Base-by-base conservation (phyloP, 371 early-diverging fungal genomes). In the Saksenaea oblongispora region DNA sequence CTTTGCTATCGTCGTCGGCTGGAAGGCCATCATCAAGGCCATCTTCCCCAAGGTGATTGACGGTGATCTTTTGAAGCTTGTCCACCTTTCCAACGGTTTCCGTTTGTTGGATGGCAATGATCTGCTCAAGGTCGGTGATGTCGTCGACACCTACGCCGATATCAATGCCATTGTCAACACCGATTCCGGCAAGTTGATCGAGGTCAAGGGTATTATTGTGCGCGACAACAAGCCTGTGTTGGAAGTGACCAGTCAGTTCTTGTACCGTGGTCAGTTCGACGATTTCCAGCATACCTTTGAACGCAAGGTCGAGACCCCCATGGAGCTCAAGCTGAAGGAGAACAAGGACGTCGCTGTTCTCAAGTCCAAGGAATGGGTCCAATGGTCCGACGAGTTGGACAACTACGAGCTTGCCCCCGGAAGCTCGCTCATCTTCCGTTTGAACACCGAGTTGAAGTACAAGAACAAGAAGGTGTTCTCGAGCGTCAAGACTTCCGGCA, bases 1-100 rank as follows among this genome's bases (percentile, higher is more conserved):
- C 80, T 97, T 90, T 75, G 95, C 94, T 54, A 95, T 95, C 57
- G 95, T 95, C 58, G 93, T 93, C 41, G 95, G 94, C 34, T 97
- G 98, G 98, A 87, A 90, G 74, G 89, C 95, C 26, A 90, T 96
- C 63, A 92, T 95, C 76, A 91, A 93, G 83, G 93, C 95, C 37
- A 93, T 96, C 66, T 89, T 95, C 88, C 95, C 96, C 68, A 93
- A 93, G 84, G 89, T 92, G 39, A 93, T 96, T 67, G 94, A 95
- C 74, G 97, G 95, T 59, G 95, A 97, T 73, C 84, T 97, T 51
- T 82, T 96, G 71, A 87, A 90, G 64, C 84, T 97, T 27, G 97
- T 97, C 54, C 98, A 97, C 75, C 84, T 97, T 62, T 90, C 91
- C 70, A 97, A 97, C 84, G 93, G 94, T 34, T 96, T 95, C 90